These are phyloP conservation scores for Zygotorulaspora sp. DNA, from an alignment of 805 yeast genomes.

Conservation along the genomic window DNA sequence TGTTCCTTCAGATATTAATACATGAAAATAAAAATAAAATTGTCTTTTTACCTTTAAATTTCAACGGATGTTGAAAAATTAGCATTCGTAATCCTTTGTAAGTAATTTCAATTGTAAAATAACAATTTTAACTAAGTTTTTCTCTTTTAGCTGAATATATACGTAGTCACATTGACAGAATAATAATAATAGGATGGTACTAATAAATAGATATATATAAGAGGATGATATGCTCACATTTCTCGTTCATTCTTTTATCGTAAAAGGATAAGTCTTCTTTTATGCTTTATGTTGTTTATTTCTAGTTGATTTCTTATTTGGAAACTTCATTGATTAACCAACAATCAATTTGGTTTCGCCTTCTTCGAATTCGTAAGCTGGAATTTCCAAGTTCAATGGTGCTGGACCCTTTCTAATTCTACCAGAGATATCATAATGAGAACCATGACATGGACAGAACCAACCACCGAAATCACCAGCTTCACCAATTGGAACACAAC, in stretches of 20 bases:
- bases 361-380: constrained; percentile 72
- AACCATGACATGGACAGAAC: constrained; percentile 99
- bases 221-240: constrained; percentile 16
- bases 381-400: constrained; percentile 96
- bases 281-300: constrained; percentile 2
- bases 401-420: constrained; percentile 99
- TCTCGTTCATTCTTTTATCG: constrained; percentile 11
- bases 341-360: constrained; percentile 75
- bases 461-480: constrained; percentile 99
- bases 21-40: no score
- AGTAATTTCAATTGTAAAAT: no score
- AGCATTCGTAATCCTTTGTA: no score
- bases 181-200: constrained; percentile 8
- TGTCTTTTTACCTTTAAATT: no score
- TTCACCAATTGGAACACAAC: constrained; percentile 99
- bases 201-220: constrained; percentile 15
- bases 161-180: constrained; percentile 7
- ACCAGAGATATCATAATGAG: constrained; percentile 99
- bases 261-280: constrained; percentile 4
- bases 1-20: no score
- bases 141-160: constrained; percentile 14
- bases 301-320: constrained; percentile 4
- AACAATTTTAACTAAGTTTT: constrained; percentile 3
- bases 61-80: no score
- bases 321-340: constrained; percentile 71